These are phyloP conservation scores for Babesia gibsoni DNA, from an alignment of 169 alveolate genomes.

Conservation along the genomic window DNA sequence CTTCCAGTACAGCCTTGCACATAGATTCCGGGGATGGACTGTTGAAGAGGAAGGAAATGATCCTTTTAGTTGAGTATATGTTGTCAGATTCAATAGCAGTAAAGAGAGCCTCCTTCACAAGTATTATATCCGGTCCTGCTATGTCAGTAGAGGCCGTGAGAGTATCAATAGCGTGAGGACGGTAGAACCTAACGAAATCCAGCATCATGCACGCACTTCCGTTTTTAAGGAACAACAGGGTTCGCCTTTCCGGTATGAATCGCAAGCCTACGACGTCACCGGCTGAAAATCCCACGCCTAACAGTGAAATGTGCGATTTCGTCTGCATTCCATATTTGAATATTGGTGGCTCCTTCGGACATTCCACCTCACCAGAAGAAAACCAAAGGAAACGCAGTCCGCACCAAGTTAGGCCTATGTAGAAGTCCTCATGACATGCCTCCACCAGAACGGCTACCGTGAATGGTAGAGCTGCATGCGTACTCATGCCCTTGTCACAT, in stretches of 20 bases:
- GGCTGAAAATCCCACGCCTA: conserved; percentile 7
- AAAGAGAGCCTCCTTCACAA: conserved; percentile 17
- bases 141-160: neutral
- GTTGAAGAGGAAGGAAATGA: neutral
- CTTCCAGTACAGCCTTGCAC: conserved; percentile 17
- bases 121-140: neutral
- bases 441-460: neutral
- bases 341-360: conserved; percentile 72
- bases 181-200: conserved; percentile 77
- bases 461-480: conserved; percentile 18
- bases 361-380: conserved; percentile 66
- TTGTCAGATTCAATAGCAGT: conserved; percentile 42
- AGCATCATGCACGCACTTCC: conserved; percentile 71
- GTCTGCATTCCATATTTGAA: conserved; percentile 31
- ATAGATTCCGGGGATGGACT: neutral
- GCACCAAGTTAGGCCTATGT: conserved; percentile 45
- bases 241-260: conserved; percentile 77
- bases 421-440: neutral
- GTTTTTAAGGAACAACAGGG: conserved; percentile 75
- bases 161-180: conserved; percentile 24
- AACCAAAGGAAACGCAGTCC: conserved; percentile 76
- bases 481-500: neutral
- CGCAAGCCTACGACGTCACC: conserved; percentile 69
- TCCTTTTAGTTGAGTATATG: neutral
- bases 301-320: conserved; percentile 30